Conservation (phyloP, 768 basidiomycete species). For the Gymnopilus dilepis region DNA sequence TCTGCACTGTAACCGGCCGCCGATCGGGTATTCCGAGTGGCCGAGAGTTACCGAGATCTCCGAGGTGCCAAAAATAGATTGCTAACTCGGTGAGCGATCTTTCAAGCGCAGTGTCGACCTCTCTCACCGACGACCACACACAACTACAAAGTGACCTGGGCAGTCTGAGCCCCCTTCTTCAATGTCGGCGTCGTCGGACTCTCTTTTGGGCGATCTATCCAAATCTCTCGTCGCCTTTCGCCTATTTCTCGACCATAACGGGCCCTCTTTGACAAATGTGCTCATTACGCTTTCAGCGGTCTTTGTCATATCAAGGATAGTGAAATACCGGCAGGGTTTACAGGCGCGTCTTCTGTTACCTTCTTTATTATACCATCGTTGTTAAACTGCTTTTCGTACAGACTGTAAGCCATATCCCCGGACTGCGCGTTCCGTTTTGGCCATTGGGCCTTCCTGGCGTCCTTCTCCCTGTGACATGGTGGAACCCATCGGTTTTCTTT, state of each 20-base stretch:
- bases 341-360: slow-evolving; percentile 33
- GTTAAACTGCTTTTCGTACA: slow-evolving; percentile 13
- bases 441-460: slow-evolving; percentile 44
- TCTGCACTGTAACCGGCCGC: too few relatives aligned
- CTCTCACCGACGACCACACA: not conserved
- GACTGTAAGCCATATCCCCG: slow-evolving; percentile 43
- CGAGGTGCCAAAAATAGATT: not conserved
- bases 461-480: slow-evolving; percentile 45
- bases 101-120: not conserved
- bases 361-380: not conserved
- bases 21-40: too few relatives aligned
- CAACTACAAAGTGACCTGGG: not conserved
- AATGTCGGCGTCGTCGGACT: not conserved
- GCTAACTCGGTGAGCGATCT: too few relatives aligned
- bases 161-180: not conserved
- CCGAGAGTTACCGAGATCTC: not conserved
- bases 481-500: slow-evolving; percentile 44
- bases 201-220: not conserved
- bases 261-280: not conserved
- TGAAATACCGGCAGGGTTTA: slow-evolving; percentile 36
- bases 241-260: not conserved
- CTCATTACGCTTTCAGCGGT: slow-evolving; percentile 24
- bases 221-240: not conserved
- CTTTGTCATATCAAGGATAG: slow-evolving; percentile 37
- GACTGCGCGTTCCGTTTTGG: slow-evolving; percentile 46